These are phyloP conservation scores for Houttuynia cordata DNA, from an alignment of 164 flowering plant genomes.

Conservation along the genomic window DNA sequence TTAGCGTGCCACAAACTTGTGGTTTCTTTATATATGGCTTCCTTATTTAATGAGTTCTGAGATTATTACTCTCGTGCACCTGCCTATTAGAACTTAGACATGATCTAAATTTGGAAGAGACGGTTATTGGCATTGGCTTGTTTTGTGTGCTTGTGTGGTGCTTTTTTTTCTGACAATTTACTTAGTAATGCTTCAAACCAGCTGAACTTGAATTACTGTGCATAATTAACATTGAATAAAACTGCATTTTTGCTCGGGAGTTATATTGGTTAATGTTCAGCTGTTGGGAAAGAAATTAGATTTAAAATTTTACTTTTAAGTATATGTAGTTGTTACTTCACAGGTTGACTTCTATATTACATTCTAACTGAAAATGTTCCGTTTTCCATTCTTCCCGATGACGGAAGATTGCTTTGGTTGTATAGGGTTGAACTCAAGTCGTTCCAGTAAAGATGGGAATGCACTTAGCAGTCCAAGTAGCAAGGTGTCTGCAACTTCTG, in stretches of 20 bases:
- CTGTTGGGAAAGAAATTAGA: no score
- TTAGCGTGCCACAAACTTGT: neutral
- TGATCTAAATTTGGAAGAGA: neutral
- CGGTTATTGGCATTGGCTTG: neutral
- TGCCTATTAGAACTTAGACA: neutral
- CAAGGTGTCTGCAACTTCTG: slow-evolving; percentile 8
- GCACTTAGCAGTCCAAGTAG: slow-evolving; percentile 5
- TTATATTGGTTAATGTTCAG: no score
- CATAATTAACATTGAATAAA: no score
- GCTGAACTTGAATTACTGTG: no score
- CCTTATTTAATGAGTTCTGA: no score
- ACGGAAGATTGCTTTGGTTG: slow-evolving; percentile 3
- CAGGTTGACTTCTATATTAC: neutral
- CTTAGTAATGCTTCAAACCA: no score
- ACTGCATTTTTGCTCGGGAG: neutral
- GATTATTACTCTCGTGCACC: neutral
- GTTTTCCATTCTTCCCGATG: neutral
- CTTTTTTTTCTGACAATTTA: neutral
- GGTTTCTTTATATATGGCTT: neutral
- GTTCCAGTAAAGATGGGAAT: slow-evolving; percentile 3
- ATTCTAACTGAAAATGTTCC: neutral
- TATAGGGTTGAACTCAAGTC: slow-evolving; percentile 4
- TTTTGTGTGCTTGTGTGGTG: neutral
- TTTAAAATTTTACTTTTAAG: neutral
- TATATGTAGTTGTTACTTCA: neutral